A percentile compares a stretch with the other conserved stretches of the same genome.
Conservation (phyloP, 2,329 filamentous ascomycete species). For the Dothidotthia symphoricarpi region DNA sequence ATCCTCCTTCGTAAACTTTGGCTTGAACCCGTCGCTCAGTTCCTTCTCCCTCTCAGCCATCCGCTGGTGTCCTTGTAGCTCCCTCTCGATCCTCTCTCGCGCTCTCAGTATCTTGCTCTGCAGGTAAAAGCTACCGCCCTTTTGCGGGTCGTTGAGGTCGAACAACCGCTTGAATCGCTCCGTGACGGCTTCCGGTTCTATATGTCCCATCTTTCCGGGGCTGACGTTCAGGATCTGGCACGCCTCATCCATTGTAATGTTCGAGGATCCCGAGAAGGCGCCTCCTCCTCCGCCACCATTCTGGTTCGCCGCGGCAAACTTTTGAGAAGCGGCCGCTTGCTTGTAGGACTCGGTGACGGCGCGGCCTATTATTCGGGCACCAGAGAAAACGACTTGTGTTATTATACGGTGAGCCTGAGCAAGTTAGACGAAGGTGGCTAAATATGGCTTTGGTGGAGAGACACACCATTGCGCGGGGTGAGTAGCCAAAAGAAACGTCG, state of each 20-base stretch:
- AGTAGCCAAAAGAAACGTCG: background rate
- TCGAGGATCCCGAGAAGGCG: constrained; percentile 58
- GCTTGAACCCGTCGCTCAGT: constrained; percentile 82
- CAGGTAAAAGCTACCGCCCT: constrained; percentile 95
- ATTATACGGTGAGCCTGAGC: constrained; percentile 87
- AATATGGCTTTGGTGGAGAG: background rate
- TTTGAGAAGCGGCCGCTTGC: constrained; percentile 83
- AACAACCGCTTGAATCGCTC: constrained; percentile 92
- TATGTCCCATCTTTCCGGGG: constrained; percentile 73
- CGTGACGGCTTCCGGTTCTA: constrained; percentile 75
- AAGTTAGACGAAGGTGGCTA: constrained; percentile 21
- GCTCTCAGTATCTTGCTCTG: constrained; percentile 95
- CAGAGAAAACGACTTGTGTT: constrained; percentile 87
- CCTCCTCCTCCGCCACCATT: constrained; percentile 55
- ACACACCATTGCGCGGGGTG: constrained; percentile 28
- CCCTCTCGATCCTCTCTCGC: constrained; percentile 85
- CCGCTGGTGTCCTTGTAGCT: constrained; percentile 71
- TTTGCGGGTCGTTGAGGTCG: constrained; percentile 89
- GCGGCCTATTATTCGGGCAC: constrained; percentile 85
- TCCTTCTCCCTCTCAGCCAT: constrained; percentile 74
- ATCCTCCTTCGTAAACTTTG: constrained; percentile 85
- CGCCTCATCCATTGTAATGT: constrained; percentile 91
- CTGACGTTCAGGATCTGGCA: constrained; percentile 97
- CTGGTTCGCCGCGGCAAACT: constrained; percentile 72
- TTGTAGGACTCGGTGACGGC: constrained; percentile 94